A percentile compares a stretch with the other conserved stretches of the same genome.
Evolutionary conservation across 192 early-diverging fungal genomes (phyloP).

Genomic region (Podila epigama): DNA sequence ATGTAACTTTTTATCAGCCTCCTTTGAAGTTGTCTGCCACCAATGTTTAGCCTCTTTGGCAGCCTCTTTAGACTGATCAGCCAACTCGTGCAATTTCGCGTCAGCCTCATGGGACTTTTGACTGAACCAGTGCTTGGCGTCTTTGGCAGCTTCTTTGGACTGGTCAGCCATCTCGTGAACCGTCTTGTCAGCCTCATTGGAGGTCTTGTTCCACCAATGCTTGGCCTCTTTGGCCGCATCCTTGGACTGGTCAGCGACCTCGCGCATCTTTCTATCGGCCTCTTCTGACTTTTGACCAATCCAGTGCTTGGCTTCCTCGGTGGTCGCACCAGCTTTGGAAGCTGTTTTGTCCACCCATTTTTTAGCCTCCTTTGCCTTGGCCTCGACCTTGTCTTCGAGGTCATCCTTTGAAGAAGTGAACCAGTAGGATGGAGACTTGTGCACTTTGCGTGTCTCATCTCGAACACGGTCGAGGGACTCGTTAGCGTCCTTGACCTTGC

Average conservation of each 20-base stretch:
- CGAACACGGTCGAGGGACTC: not conserved
- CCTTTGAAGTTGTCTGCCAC: slow-evolving; percentile 1
- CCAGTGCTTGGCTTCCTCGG: slow-evolving; percentile 8
- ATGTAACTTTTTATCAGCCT: slow-evolving; percentile 7
- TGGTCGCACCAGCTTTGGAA: not conserved
- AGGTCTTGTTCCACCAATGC: slow-evolving; percentile 7
- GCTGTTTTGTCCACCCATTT: slow-evolving; percentile 8
- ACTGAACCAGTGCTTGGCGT: slow-evolving; percentile 17
- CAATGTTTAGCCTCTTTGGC: slow-evolving; percentile 18
- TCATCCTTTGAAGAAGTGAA: not conserved
- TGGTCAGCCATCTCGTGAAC: not conserved
- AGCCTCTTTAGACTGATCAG: slow-evolving; percentile 1
- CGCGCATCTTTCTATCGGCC: slow-evolving; percentile 3
- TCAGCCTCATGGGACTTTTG: not conserved
- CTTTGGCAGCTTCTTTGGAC: not conserved
- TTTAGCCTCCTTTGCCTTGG: not conserved
- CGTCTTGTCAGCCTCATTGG: slow-evolving; percentile 10
- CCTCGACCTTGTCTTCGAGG: not conserved
- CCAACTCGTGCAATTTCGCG: not conserved
- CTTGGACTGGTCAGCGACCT: not conserved
- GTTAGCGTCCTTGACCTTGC: not conserved
- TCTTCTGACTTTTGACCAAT: not conserved
- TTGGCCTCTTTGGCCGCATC: not conserved
- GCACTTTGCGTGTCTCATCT: not conserved
- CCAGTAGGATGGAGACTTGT: slow-evolving; percentile 8